A percentile compares a stretch with the other conserved stretches of the same genome.
These are phyloP conservation scores for Purshia tridentata DNA, from an alignment of 306 rosid genomes.

Conservation along the genomic window DNA sequence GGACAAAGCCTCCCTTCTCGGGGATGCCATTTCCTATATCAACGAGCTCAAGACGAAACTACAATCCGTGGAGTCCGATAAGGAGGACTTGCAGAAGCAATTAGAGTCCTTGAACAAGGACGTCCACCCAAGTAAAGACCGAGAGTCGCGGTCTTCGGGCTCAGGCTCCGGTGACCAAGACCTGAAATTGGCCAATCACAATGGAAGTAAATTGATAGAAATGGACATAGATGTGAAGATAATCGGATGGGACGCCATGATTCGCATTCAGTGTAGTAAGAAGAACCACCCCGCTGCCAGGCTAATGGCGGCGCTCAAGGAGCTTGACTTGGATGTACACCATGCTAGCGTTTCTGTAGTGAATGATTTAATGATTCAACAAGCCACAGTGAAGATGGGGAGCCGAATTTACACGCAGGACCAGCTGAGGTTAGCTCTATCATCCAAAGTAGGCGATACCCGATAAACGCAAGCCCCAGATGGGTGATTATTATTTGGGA, in stretches of 20 bases:
- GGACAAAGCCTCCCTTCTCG: constrained; percentile 95
- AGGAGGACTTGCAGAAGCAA: constrained; percentile 62
- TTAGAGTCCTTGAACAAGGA: constrained; percentile 60
- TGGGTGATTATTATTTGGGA: too few relatives aligned
- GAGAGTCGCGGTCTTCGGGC: constrained; percentile 22
- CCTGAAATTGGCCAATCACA: constrained; percentile 21
- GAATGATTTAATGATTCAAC: constrained; percentile 90
- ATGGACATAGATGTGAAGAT: constrained; percentile 86
- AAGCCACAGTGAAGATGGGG: constrained; percentile 92
- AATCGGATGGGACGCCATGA: constrained; percentile 94
- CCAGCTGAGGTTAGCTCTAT: constrained; percentile 68
- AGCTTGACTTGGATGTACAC: constrained; percentile 85
- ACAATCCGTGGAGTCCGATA: constrained; percentile 50
- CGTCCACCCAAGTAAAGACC: constrained; percentile 20
- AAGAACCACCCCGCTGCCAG: constrained; percentile 90
- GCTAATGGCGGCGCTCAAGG: constrained; percentile 83
- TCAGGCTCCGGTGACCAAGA: constrained; percentile 37
- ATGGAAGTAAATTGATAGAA: constrained; percentile 36
- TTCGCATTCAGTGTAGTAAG: constrained; percentile 77
- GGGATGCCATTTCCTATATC: constrained; percentile 84
- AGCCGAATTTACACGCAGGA: constrained; percentile 82
- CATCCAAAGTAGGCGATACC: constrained; percentile 56
- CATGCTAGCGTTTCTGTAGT: constrained; percentile 92
- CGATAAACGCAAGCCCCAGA: constrained; percentile 18
- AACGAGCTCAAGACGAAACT: constrained; percentile 77